Conservation (phyloP, 257 asterid genomes). For the Rhazya stricta region DNA sequence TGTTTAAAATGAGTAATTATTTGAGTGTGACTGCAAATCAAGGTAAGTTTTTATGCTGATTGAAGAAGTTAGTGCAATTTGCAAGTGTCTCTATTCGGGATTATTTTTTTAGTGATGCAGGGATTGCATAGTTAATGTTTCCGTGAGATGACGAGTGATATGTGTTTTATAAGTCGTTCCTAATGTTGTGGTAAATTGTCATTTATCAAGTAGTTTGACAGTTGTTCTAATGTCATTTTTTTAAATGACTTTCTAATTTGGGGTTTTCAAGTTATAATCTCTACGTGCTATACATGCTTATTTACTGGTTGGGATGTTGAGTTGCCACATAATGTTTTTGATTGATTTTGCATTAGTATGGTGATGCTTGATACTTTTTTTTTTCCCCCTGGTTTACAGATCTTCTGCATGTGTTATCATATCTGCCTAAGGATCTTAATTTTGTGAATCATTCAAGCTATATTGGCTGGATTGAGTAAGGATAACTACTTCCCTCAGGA, state of each 20-base stretch:
- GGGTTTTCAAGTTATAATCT: background rate
- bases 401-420: constrained; percentile 87
- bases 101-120: background rate
- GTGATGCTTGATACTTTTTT: constrained; percentile 19
- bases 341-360: background rate
- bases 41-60: no score
- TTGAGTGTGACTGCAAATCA: background rate
- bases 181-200: background rate
- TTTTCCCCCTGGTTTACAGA: constrained; percentile 62
- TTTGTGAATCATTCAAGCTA: constrained; percentile 89
- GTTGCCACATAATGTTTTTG: background rate
- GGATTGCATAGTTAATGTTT: background rate
- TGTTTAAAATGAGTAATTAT: background rate
- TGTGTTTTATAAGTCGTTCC: background rate
- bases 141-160: background rate
- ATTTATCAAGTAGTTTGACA: background rate
- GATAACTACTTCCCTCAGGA: constrained; percentile 17
- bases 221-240: background rate
- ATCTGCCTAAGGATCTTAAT: constrained; percentile 82
- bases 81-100: background rate
- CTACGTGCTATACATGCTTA: background rate
- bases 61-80: background rate
- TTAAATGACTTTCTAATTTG: background rate
- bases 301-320: background rate
- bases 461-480: constrained; percentile 97